Conservation (phyloP, 148 eudicot genomes). For the Chenopodium album region DNA sequence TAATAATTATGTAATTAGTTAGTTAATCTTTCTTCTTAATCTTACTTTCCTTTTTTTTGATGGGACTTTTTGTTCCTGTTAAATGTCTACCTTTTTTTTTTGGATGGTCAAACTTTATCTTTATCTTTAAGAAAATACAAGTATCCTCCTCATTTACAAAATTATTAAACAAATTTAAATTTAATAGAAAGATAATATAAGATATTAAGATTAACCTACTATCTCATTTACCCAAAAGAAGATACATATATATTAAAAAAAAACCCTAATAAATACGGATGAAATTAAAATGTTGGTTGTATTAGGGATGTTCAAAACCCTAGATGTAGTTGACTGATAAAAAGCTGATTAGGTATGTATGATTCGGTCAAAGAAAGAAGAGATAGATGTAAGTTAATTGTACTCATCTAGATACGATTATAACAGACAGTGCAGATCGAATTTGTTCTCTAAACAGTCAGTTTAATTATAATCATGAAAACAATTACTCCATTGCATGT, state of each 20-base stretch:
- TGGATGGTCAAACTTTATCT: background rate
- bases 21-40: no score
- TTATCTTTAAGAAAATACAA: background rate
- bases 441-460: slow-evolving; percentile 16
- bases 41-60: no score
- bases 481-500: background rate
- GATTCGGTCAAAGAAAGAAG: slow-evolving; percentile 20
- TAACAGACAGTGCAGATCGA: slow-evolving; percentile 20
- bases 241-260: no score
- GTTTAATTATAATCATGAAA: background rate
- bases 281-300: slow-evolving; percentile 1
- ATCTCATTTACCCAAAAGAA: background rate
- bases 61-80: no score
- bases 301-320: slow-evolving; percentile 13
- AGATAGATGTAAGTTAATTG: background rate
- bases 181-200: background rate
- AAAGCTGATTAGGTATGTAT: background rate
- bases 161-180: no score
- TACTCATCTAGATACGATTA: background rate
- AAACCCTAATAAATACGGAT: background rate
- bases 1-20: no score
- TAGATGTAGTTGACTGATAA: background rate
- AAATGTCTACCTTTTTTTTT: background rate
- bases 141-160: no score
- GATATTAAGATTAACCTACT: background rate